Evolutionary conservation across 169 alveolate genomes (phyloP), one percentile per base, ranked within the genome.

Genomic region (Amoebophrya sp.): DNA sequence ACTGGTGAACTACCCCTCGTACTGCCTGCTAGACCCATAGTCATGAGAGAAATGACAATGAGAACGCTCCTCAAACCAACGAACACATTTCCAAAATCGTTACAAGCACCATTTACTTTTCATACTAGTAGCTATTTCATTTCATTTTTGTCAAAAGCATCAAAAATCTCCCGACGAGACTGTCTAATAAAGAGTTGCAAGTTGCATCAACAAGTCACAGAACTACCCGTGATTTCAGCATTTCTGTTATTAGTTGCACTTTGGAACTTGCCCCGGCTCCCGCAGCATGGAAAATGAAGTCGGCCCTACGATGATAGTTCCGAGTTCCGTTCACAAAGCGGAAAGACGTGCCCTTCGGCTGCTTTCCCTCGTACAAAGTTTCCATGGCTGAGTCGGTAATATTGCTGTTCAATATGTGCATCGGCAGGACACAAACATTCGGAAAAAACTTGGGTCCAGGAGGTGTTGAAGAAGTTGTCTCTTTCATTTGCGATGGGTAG

Each of bases 291-390:
- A 65, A 65, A 36, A 65, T 65, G 83, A 65, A 65, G 10, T 65
- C 83, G 83, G 83, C n/a, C 26, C 83, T 6, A 6, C 83, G 2
- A 36, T 65, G 83, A 10, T 26, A 26, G 83, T 65, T 65, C 26
- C 33, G 18, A 29, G 3, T 6, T 6, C 2, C 26, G 10, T 36
- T 36, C 38, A 26, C n/a, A 29, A 26, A 1, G 36, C 83, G 83
- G 83, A 65, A 65, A 36, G 83, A 65, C 36, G 83, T 65, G 33
- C 83, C 83, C 26, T 18, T 65, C 83, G 83, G 83, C 83, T 65
- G 83, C 26, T 26, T 65, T 6, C 26, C 26, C 83, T 26, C 83
- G 10, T 65, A 10, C 38, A 65, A 36, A 29, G n/a, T 29, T 0
- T 10, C 1, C 83, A 65, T 1, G 83, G 83, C 12, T 1, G 18